Percentiles rank a stretch among this genome's conserved stretches.
phyloP scores from a whole-genome alignment of 1,284 basidiomycete species.

The Wolfiporia cocos region DNA sequence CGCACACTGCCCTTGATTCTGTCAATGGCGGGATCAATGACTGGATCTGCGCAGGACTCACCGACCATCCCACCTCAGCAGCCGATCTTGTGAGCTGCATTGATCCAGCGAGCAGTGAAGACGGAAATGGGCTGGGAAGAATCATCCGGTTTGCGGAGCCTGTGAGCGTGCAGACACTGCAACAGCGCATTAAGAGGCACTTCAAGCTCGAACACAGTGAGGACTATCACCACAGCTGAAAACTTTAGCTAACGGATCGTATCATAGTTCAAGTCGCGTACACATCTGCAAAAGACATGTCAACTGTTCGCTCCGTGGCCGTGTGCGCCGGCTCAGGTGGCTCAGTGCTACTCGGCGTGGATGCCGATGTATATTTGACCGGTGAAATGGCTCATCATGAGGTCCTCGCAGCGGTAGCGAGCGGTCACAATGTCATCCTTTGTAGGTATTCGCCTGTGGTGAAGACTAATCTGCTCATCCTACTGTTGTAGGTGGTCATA shows the following conservation, averaged over 20 bases:
- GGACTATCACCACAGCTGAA: not conserved
- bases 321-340: conserved; percentile 86
- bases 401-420: conserved; percentile 70
- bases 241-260: not conserved
- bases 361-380: conserved; percentile 82
- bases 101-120: conserved; percentile 20
- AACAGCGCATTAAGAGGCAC: conserved; percentile 62
- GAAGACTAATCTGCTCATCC: conserved; percentile 1
- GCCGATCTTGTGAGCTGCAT: conserved; percentile 12
- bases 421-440: conserved; percentile 72
- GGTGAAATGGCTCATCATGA: conserved; percentile 94
- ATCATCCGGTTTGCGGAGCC: conserved; percentile 55
- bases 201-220: conserved; percentile 60
- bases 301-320: conserved; percentile 46
- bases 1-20: conserved; percentile 84
- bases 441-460: conserved; percentile 37
- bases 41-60: conserved; percentile 44
- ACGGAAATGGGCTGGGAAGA: conserved; percentile 59
- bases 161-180: conserved; percentile 52
- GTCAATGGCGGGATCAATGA: conserved; percentile 84
- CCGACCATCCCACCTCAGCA: conserved; percentile 15
- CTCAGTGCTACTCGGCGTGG: conserved; percentile 60
- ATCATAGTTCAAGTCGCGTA: conserved; percentile 75
- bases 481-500: conserved; percentile 39
- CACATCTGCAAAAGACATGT: conserved; percentile 29